Percentiles rank a stretch among this genome's conserved stretches.
These are phyloP conservation scores for Sedum album DNA, from an alignment of 164 flowering plant genomes.

Conservation along the genomic window DNA sequence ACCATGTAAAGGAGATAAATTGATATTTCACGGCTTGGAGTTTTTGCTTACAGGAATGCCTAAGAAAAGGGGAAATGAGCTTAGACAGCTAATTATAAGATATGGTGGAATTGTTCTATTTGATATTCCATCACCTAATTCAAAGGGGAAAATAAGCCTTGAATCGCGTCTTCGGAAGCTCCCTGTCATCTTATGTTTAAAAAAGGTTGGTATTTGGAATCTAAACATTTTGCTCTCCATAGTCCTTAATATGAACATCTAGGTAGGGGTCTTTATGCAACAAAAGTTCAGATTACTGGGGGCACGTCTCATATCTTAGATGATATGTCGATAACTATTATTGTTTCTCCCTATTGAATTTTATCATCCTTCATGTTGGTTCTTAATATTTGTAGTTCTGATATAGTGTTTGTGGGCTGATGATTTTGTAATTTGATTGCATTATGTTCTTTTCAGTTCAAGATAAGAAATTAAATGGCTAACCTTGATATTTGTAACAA, in stretches of 20 bases:
- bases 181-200: conserved; percentile 54
- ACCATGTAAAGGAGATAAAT: conserved; percentile 18
- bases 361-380: too few relatives aligned
- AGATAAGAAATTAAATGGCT: too few relatives aligned
- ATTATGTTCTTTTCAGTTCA: background rate
- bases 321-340: background rate
- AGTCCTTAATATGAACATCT: background rate
- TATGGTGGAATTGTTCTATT: conserved; percentile 68
- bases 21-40: conserved; percentile 53
- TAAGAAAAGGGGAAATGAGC: conserved; percentile 38
- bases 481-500: background rate
- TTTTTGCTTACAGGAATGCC: conserved; percentile 77
- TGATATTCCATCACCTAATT: conserved; percentile 50
- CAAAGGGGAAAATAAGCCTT: conserved; percentile 25
- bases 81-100: conserved; percentile 42
- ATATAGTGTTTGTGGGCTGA: background rate
- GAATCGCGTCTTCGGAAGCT: conserved; percentile 20
- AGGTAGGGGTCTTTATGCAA: background rate
- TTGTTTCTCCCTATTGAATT: background rate
- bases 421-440: background rate
- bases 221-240: background rate
- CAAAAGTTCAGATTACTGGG: background rate
- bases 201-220: conserved; percentile 43
- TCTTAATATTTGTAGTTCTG: background rate
- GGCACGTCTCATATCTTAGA: background rate